phyloP scores from a whole-genome alignment of 805 yeast genomes.

The Candida chilensis region DNA sequence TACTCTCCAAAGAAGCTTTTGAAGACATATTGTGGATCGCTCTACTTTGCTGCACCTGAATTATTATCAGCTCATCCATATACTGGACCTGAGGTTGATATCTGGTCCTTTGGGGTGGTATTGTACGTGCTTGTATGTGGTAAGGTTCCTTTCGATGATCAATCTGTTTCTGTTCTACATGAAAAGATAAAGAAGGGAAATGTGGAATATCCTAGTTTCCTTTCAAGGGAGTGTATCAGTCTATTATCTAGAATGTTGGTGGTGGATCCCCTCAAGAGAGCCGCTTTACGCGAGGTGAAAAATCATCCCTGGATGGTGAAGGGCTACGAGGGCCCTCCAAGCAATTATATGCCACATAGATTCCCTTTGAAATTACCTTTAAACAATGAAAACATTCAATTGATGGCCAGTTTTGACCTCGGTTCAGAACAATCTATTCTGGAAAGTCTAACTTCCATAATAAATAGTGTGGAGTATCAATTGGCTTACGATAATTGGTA shows the following conservation, averaged over 20 bases:
- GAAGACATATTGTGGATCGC: slow-evolving; percentile 93
- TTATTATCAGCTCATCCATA: slow-evolving; percentile 87
- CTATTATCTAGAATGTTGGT: slow-evolving; percentile 83
- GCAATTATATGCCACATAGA: slow-evolving; percentile 69
- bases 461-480: slow-evolving; percentile 60
- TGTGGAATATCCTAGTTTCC: slow-evolving; percentile 81
- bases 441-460: slow-evolving; percentile 44
- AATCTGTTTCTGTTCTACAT: slow-evolving; percentile 82
- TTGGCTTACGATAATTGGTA: slow-evolving; percentile 58
- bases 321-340: slow-evolving; percentile 71
- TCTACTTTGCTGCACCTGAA: slow-evolving; percentile 98
- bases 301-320: slow-evolving; percentile 92
- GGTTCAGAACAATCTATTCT: slow-evolving; percentile 56
- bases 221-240: slow-evolving; percentile 74
- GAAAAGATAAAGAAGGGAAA: slow-evolving; percentile 88
- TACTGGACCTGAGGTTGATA: slow-evolving; percentile 94
- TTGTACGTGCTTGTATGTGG: slow-evolving; percentile 94
- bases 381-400: slow-evolving; percentile 56
- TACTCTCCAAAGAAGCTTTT: slow-evolving; percentile 63
- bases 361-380: slow-evolving; percentile 66
- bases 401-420: slow-evolving; percentile 73
- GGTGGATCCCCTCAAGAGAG: slow-evolving; percentile 79
- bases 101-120: slow-evolving; percentile 98
- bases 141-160: slow-evolving; percentile 96
- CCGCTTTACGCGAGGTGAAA: slow-evolving; percentile 67